Conservation (phyloP, 768 basidiomycete species). For the Coprinopsis cinerea region DNA sequence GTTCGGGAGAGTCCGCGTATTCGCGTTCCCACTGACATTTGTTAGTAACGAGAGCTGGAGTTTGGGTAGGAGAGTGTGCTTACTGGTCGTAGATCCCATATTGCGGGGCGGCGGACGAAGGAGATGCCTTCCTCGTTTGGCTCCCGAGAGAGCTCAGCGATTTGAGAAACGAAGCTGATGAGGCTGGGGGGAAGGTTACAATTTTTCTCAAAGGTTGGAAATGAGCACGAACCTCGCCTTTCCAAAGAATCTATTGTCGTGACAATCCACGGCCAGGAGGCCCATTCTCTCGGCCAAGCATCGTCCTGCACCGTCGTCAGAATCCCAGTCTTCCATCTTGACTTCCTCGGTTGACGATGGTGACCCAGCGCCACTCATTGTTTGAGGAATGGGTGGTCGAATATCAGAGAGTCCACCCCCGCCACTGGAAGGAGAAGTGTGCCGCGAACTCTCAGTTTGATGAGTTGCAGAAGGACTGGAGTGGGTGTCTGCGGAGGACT, state of each 20-base stretch:
- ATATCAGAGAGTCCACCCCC: conserved; percentile 3
- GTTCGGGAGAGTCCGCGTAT: conserved; percentile 14
- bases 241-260: conserved; percentile 37
- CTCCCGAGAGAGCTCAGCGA: conserved; percentile 40
- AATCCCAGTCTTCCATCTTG: conserved; percentile 26
- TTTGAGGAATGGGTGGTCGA: conserved; percentile 10
- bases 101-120: no score
- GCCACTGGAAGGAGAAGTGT: not conserved
- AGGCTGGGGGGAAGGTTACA: conserved; percentile 22
- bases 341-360: conserved; percentile 13
- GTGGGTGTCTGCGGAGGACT: conserved; percentile 21
- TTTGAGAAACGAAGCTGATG: conserved; percentile 35
- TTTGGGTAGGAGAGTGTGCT: not conserved
- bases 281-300: conserved; percentile 28
- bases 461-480: conserved; percentile 6
- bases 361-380: conserved; percentile 9
- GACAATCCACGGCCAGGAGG: conserved; percentile 22
- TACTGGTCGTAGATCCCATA: conserved; percentile 27
- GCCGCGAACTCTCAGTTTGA: conserved; percentile 8
- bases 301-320: conserved; percentile 20
- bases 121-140: no score
- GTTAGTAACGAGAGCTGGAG: not conserved
- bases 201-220: not conserved
- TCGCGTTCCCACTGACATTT: conserved; percentile 32
- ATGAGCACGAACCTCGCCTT: conserved; percentile 26